Conservation (phyloP, 75 land plant species). For the Azolla pinnata region DNA sequence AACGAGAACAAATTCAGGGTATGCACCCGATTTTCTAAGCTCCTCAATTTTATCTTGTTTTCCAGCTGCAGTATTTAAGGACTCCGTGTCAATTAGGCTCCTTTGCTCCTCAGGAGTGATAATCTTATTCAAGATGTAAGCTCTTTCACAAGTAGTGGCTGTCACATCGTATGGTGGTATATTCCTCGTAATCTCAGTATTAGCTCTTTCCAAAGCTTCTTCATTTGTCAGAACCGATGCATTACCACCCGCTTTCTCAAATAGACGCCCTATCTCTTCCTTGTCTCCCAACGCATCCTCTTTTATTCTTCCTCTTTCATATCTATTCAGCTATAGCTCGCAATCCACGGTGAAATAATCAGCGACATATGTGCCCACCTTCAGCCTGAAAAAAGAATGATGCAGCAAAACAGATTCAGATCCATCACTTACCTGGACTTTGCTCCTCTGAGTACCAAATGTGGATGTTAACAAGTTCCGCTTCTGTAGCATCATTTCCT, state of each 20-base stretch:
- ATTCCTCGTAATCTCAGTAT: slow-evolving; percentile 29
- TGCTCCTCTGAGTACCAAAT: slow-evolving; percentile 58
- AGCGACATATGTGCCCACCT: not conserved
- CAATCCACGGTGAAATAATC: slow-evolving; percentile 9
- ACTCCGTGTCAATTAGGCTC: slow-evolving; percentile 36
- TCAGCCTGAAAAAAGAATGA: slow-evolving; percentile 4
- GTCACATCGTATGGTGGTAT: slow-evolving; percentile 64
- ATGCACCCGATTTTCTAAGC: slow-evolving; percentile 18
- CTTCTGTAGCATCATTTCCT: slow-evolving; percentile 16
- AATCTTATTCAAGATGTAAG: slow-evolving; percentile 64
- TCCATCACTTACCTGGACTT: slow-evolving; percentile 15
- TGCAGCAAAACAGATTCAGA: not conserved
- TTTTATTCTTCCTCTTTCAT: slow-evolving; percentile 30
- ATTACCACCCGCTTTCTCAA: slow-evolving; percentile 29
- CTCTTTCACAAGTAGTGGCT: slow-evolving; percentile 49
- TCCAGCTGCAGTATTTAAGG: slow-evolving; percentile 26
- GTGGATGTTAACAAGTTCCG: slow-evolving; percentile 28
- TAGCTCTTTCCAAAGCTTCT: slow-evolving; percentile 27
- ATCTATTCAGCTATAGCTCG: slow-evolving; percentile 18
- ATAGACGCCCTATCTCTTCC: slow-evolving; percentile 19
- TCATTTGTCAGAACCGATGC: slow-evolving; percentile 19
- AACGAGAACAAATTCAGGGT: slow-evolving; percentile 64
- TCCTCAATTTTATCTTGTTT: slow-evolving; percentile 1
- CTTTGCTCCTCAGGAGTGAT: slow-evolving; percentile 59
- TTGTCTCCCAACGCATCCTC: slow-evolving; percentile 34